phyloP scores from a whole-genome alignment of 2,329 filamentous ascomycete species.

The Akanthomyces uredinophilus region DNA sequence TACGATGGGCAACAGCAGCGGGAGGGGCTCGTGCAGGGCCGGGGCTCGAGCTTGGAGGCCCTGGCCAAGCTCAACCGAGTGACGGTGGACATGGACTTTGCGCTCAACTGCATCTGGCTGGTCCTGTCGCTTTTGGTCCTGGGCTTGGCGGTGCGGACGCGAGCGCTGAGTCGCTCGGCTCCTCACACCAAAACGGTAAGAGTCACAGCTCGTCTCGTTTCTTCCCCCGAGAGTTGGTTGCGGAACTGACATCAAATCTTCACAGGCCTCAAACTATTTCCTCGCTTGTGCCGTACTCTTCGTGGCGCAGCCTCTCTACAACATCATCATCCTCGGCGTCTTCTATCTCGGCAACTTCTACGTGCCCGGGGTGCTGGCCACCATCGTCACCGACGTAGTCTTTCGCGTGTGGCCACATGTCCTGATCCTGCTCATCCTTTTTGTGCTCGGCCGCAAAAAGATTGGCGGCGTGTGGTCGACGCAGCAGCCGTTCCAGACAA shows the following conservation, averaged over 20 bases:
- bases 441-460: conserved; percentile 11
- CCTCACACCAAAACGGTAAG: conserved; percentile 8
- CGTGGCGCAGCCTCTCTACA: conserved; percentile 4
- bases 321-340: conserved; percentile 5
- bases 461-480: conserved; percentile 13
- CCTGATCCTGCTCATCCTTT: not conserved
- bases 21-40: not conserved
- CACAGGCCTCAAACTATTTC: conserved; percentile 7
- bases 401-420: conserved; percentile 6
- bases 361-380: not conserved
- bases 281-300: not conserved
- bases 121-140: not conserved
- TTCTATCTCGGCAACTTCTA: not conserved
- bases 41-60: not conserved
- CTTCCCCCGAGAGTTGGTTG: too few species aligned
- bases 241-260: not conserved
- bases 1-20: not conserved
- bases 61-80: not conserved
- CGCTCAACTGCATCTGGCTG: conserved; percentile 12
- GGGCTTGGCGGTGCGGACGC: conserved; percentile 4
- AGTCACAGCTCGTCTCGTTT: too few species aligned
- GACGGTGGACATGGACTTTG: conserved; percentile 1
- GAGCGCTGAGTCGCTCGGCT: not conserved
- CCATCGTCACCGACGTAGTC: not conserved
- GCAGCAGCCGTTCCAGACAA: conserved; percentile 12